A percentile compares a stretch with the other conserved stretches of the same genome.
Evolutionary conservation across 106 monocot species (phyloP).

Genomic region (Platanthera zijinensis): DNA sequence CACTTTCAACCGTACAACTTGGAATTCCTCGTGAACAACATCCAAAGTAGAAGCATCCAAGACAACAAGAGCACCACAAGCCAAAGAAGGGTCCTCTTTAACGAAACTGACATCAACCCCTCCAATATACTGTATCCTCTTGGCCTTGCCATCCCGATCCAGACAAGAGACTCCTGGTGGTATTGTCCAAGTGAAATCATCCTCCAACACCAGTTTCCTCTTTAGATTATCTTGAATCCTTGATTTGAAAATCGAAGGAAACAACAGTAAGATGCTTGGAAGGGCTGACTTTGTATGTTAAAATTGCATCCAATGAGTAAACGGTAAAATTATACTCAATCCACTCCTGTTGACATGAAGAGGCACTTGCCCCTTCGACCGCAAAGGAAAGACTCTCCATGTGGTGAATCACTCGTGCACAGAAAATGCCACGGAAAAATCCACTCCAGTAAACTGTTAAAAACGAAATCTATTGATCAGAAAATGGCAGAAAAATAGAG

Average conservation of each 20-base stretch:
- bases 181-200: slow-evolving; percentile 67
- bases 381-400: background rate
- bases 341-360: background rate
- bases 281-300: background rate
- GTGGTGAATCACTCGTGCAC: background rate
- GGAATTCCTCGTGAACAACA: slow-evolving; percentile 65
- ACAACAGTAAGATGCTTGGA: background rate
- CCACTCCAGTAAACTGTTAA: background rate
- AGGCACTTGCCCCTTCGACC: background rate
- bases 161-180: slow-evolving; percentile 5
- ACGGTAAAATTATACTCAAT: slow-evolving; percentile 1
- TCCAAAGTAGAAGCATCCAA: slow-evolving; percentile 47
- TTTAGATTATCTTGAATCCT: slow-evolving; percentile 67
- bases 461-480: background rate
- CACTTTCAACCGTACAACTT: slow-evolving; percentile 36
- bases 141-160: background rate
- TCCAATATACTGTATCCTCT: slow-evolving; percentile 51
- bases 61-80: slow-evolving; percentile 72
- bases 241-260: background rate
- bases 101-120: slow-evolving; percentile 86
- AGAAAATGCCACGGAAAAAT: background rate
- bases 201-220: slow-evolving; percentile 41
- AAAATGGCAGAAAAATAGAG: background rate
- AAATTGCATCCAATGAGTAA: background rate
- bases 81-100: slow-evolving; percentile 59